These are phyloP conservation scores for Solanum ossicruentum DNA, from an alignment of 257 asterid species.

Conservation along the genomic window DNA sequence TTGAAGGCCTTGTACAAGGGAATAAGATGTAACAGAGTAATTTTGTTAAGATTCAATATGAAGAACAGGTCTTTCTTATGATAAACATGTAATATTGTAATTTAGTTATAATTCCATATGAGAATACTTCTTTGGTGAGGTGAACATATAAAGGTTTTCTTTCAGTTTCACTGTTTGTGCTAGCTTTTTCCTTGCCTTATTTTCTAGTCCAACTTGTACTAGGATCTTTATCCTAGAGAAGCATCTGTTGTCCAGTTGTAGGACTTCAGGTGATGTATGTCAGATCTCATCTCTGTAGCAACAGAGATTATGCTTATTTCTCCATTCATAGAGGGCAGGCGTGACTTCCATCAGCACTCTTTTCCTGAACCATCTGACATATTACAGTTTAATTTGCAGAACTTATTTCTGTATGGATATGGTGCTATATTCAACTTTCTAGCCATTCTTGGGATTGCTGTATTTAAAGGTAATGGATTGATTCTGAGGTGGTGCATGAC, in stretches of 20 bases:
- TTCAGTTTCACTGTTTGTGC: background rate
- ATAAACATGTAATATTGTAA: background rate
- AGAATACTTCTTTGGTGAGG: background rate
- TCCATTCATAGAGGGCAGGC: background rate
- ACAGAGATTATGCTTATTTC: background rate
- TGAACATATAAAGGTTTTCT: background rate
- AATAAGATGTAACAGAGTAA: background rate
- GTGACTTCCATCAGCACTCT: background rate
- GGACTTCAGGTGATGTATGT: background rate
- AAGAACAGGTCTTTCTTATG: background rate
- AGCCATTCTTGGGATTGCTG: conserved; percentile 60
- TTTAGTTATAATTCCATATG: background rate
- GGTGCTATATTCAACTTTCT: conserved; percentile 97
- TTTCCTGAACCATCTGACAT: background rate
- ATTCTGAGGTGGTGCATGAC: background rate
- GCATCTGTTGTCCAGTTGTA: background rate
- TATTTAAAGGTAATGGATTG: conserved; percentile 51
- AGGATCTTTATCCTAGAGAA: background rate
- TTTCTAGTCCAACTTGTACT: background rate
- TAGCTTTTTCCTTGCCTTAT: background rate
- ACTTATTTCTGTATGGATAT: conserved; percentile 88
- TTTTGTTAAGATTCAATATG: background rate
- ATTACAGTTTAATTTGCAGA: conserved; percentile 35
- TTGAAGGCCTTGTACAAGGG: background rate
- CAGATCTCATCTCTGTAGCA: background rate